Base-by-base conservation (phyloP, 441 rosid genomes). In the Arabidopsis hybrid region DNA sequence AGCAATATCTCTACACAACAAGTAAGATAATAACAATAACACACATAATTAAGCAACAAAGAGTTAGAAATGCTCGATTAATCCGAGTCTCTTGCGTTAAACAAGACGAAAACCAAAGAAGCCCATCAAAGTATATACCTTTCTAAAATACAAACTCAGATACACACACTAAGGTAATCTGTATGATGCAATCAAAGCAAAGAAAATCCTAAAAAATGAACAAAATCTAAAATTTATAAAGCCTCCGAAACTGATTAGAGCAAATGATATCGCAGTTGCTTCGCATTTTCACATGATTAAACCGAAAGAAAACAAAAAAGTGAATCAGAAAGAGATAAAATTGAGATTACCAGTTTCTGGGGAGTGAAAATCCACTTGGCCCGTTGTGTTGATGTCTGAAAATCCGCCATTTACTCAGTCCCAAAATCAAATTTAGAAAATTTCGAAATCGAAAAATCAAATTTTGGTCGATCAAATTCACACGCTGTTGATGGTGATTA, bases 311-410 rank as follows among this genome's bases (percentile, higher is more conserved):
- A 69, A 18, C 31, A 50, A 0, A 14, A 39, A 5, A 34, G 7
- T 8, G 5, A 11, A 35, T 13, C 2, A 55, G 14, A 38, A 3
- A 14, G 9, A 51, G 56, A 26, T 42, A 3, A 50, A 42, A 26
- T 26, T 26, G 29, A 26, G 29, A 26, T 18, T 83, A 94, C 99
- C 73, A 94, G 82, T 71, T 81, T 83, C 52, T 85, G 89, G 71
- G 91, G 95, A 75, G 89, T 82, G 87, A 90, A 88, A 74, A 95
- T 86, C 99, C 99, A 95, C 76, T 84, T 94, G 77, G 90, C 87
- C 31, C 86, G 83, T 84, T 95, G 99, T 65, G 96, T 88, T 8
- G 99, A 95, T 63, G 94, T 84, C 76, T 85, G 91, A 70, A 95
- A 95, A 87, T 95, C 96, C 65, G 97, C 92, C 99, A 95, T 95